Conservation (phyloP, 2,329 filamentous ascomycete species). For the Rosellinia necatrix region DNA sequence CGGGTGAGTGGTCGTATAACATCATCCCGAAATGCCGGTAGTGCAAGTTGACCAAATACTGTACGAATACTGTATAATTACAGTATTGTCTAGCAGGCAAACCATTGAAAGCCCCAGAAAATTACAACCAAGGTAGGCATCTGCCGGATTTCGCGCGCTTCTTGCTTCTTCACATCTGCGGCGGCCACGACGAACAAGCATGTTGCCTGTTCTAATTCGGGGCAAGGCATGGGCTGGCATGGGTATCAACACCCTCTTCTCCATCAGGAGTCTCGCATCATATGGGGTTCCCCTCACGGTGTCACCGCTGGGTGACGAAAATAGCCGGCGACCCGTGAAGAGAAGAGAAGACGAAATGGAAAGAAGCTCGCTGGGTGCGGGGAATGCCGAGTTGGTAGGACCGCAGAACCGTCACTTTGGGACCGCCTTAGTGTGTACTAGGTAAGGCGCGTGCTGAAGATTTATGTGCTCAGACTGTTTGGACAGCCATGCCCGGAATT, state of each 20-base stretch:
- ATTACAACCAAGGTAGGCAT: too few species aligned
- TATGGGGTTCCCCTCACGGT: conserved; percentile 1
- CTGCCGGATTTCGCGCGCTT: background rate
- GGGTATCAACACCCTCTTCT: too few species aligned
- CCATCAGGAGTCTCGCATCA: too few species aligned
- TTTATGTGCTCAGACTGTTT: too few species aligned
- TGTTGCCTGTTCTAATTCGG: conserved; percentile 9
- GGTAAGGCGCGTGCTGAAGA: too few species aligned
- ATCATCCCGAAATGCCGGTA: conserved; percentile 13
- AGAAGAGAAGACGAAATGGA: conserved; percentile 4
- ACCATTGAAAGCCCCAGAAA: background rate
- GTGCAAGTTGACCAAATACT: too few species aligned
- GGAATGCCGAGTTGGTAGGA: conserved; percentile 8
- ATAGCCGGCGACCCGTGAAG: conserved; percentile 15
- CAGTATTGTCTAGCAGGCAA: too few species aligned
- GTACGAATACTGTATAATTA: too few species aligned
- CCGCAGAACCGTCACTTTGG: conserved; percentile 8
- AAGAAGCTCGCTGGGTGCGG: conserved; percentile 7
- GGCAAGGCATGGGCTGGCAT: too few species aligned
- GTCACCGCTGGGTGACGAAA: conserved; percentile 15
- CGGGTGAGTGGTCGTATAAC: background rate
- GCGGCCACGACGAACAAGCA: conserved; percentile 1
- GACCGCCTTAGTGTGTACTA: background rate
- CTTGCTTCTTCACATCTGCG: background rate
- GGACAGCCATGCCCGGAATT: too few species aligned